Evolutionary conservation across 148 eudicot genomes (phyloP).

Genomic region (Cornus florida): DNA sequence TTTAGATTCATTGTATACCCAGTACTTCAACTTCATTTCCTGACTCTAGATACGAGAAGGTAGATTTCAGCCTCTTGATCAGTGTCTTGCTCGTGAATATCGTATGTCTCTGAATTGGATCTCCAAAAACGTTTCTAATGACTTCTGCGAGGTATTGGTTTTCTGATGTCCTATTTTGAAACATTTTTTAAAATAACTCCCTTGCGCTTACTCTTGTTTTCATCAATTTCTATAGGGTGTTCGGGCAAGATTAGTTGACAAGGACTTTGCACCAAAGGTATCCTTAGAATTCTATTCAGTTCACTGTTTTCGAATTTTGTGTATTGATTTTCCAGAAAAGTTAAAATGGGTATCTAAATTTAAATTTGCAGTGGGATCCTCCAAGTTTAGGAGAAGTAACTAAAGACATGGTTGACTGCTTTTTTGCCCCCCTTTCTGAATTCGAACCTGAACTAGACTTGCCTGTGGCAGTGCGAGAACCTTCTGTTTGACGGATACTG

Average conservation of each 20-base stretch:
- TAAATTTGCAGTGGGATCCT: constrained; percentile 78
- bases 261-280: constrained; percentile 96
- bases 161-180: not conserved
- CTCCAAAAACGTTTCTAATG: constrained; percentile 66
- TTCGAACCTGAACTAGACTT: constrained; percentile 68
- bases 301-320: not conserved
- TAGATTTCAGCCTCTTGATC: constrained; percentile 85
- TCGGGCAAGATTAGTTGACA: constrained; percentile 85
- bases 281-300: not conserved
- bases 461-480: constrained; percentile 80
- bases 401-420: constrained; percentile 78
- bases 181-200: not conserved
- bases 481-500: constrained; percentile 49
- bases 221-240: constrained; percentile 58
- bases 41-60: constrained; percentile 78
- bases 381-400: constrained; percentile 67
- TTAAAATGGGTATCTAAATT: constrained; percentile 4
- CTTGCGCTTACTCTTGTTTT: not conserved
- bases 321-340: not conserved
- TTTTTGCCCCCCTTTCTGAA: constrained; percentile 61
- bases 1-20: constrained; percentile 10
- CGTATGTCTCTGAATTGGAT: constrained; percentile 65
- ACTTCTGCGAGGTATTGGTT: constrained; percentile 76
- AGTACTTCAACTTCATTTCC: constrained; percentile 9
- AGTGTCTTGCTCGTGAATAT: constrained; percentile 81